Percentiles rank a stretch among this genome's conserved stretches.
phyloP scores from a whole-genome alignment of 257 asterid species.

The Solanum chilense region DNA sequence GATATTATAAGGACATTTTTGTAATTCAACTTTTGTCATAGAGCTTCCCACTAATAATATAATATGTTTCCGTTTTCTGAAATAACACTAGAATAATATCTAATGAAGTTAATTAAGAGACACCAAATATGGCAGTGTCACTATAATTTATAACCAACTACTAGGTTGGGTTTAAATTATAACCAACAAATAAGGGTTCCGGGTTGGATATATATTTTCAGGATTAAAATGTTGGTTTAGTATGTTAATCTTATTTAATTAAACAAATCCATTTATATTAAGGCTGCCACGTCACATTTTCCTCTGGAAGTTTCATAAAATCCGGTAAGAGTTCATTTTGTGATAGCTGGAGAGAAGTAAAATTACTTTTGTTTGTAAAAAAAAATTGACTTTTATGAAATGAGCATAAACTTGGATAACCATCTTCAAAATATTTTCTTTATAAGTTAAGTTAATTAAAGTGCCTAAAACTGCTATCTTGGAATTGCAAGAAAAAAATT shows the following conservation, averaged over 20 bases:
- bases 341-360: not conserved
- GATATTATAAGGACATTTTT: no score
- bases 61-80: no score
- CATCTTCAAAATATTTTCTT: not conserved
- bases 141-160: not conserved
- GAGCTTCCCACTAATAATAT: no score
- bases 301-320: not conserved
- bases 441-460: not conserved
- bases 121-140: not conserved
- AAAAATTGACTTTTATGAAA: not conserved
- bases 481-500: not conserved
- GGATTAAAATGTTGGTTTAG: not conserved
- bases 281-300: not conserved
- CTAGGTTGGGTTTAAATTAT: not conserved
- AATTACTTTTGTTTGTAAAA: not conserved
- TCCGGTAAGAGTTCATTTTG: not conserved
- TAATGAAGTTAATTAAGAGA: not conserved
- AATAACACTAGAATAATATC: not conserved
- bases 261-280: not conserved
- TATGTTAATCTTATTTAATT: not conserved
- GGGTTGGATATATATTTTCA: not conserved
- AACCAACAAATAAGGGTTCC: not conserved
- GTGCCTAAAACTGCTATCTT: not conserved
- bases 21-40: no score
- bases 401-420: not conserved